Conservation (phyloP, 169 alveolate genomes). For the Plasmodium berghei region DNA sequence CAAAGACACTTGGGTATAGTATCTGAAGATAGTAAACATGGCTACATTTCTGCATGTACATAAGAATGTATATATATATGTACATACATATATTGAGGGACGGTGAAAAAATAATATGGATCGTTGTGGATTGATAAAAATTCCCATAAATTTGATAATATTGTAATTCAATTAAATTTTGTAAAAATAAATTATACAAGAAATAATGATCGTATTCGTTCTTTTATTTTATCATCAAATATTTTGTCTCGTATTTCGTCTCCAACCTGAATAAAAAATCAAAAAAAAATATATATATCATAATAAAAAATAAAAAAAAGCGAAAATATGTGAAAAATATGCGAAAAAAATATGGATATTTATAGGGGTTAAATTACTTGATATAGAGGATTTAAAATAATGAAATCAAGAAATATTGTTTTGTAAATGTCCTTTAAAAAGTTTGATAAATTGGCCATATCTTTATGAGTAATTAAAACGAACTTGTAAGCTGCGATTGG, state of each 20-base stretch:
- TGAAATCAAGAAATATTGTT: slow-evolving; percentile 51
- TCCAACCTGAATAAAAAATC: slow-evolving; percentile 36
- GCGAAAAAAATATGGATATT: background rate
- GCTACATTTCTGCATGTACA: too few relatives aligned
- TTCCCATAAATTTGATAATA: background rate
- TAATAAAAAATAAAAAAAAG: background rate
- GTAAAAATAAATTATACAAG: background rate
- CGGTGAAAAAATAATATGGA: background rate
- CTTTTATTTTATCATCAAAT: slow-evolving; percentile 67
- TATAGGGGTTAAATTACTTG: slow-evolving; percentile 2
- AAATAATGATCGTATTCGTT: slow-evolving; percentile 23
- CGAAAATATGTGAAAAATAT: background rate
- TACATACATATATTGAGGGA: too few relatives aligned
- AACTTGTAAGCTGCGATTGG: slow-evolving; percentile 56
- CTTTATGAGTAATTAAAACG: slow-evolving; percentile 57
- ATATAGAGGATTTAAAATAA: slow-evolving; percentile 62
- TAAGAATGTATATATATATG: too few relatives aligned
- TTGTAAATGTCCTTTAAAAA: slow-evolving; percentile 64
- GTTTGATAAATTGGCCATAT: slow-evolving; percentile 47
- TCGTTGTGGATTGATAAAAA: background rate
- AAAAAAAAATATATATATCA: slow-evolving; percentile 17
- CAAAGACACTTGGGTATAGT: too few relatives aligned
- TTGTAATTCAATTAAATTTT: too few relatives aligned
- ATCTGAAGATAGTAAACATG: too few relatives aligned
- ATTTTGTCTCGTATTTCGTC: slow-evolving; percentile 62